A percentile compares a stretch with the other conserved stretches of the same genome.
These are phyloP conservation scores for Arabidopsis hybrid DNA, from an alignment of 441 rosid genomes.

Conservation along the genomic window DNA sequence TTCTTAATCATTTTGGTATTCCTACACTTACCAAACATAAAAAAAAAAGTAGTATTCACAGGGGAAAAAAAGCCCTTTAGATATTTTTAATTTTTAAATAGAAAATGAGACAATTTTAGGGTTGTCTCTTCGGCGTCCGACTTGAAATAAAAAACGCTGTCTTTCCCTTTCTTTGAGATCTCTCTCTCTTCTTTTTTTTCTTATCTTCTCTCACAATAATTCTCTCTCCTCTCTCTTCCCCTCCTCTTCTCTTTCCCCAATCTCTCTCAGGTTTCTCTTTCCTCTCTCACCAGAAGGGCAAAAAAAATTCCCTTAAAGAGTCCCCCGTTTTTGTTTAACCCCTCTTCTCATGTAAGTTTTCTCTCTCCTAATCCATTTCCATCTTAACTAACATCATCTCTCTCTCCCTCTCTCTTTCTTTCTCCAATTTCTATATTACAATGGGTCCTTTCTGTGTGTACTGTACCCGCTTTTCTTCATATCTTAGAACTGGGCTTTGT, in stretches of 20 bases:
- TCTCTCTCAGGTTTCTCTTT: slow-evolving; percentile 61
- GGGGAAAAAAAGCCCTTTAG: not conserved
- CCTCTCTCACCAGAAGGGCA: slow-evolving; percentile 83
- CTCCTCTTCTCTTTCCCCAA: slow-evolving; percentile 39
- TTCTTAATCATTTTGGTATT: slow-evolving; percentile 14
- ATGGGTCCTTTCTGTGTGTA: slow-evolving; percentile 50
- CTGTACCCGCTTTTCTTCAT: slow-evolving; percentile 38
- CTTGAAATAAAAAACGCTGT: slow-evolving; percentile 32
- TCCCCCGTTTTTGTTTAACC: slow-evolving; percentile 60
- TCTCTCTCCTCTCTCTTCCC: slow-evolving; percentile 53
- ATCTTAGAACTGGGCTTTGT: not conserved
- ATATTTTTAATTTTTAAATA: not conserved
- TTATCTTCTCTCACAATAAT: slow-evolving; percentile 42
- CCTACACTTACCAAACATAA: slow-evolving; percentile 9
- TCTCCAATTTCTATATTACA: slow-evolving; percentile 56
- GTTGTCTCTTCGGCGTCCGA: slow-evolving; percentile 24
- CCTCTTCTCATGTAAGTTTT: slow-evolving; percentile 74
- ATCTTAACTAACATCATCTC: slow-evolving; percentile 20
- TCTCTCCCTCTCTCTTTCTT: slow-evolving; percentile 31
- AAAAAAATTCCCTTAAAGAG: slow-evolving; percentile 70
- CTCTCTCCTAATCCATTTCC: slow-evolving; percentile 67
- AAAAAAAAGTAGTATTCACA: no score
- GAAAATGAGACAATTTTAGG: slow-evolving; percentile 35
- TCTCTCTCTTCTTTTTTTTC: slow-evolving; percentile 42
- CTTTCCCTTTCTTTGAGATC: slow-evolving; percentile 48